These are phyloP conservation scores for Stenocarpella maydis DNA, from an alignment of 2,329 filamentous ascomycete species.

Conservation along the genomic window DNA sequence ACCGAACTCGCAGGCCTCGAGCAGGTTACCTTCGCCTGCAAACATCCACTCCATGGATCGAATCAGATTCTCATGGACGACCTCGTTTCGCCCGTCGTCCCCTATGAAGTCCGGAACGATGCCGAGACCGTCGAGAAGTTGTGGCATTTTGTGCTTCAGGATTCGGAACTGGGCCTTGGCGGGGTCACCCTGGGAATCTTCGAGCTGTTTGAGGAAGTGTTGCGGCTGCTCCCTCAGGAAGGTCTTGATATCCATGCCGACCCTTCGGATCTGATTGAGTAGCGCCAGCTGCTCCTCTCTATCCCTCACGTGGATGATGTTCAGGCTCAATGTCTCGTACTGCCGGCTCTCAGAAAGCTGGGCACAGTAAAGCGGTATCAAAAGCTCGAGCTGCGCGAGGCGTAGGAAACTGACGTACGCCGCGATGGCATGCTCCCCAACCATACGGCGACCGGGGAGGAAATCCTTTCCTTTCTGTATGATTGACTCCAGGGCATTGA, in stretches of 20 bases:
- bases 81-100: constrained; percentile 55
- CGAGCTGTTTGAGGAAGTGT: constrained; percentile 59
- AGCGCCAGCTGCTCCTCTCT: constrained; percentile 70
- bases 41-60: constrained; percentile 86
- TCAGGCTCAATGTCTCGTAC: constrained; percentile 76
- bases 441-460: constrained; percentile 41
- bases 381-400: constrained; percentile 74
- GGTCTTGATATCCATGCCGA: constrained; percentile 74
- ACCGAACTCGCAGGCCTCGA: constrained; percentile 54
- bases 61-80: constrained; percentile 67
- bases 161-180: constrained; percentile 59
- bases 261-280: constrained; percentile 77
- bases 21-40: constrained; percentile 64
- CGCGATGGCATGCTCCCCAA: constrained; percentile 75
- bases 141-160: constrained; percentile 56
- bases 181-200: constrained; percentile 47
- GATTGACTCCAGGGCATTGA: constrained; percentile 69
- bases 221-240: constrained; percentile 76
- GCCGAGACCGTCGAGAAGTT: constrained; percentile 67
- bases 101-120: constrained; percentile 77
- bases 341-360: constrained; percentile 72
- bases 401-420: constrained; percentile 85
- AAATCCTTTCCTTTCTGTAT: constrained; percentile 47
- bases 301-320: constrained; percentile 77
- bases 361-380: constrained; percentile 89